These are phyloP conservation scores for Cynara cardunculus DNA, from an alignment of 129 eudicot genomes.

Conservation along the genomic window DNA sequence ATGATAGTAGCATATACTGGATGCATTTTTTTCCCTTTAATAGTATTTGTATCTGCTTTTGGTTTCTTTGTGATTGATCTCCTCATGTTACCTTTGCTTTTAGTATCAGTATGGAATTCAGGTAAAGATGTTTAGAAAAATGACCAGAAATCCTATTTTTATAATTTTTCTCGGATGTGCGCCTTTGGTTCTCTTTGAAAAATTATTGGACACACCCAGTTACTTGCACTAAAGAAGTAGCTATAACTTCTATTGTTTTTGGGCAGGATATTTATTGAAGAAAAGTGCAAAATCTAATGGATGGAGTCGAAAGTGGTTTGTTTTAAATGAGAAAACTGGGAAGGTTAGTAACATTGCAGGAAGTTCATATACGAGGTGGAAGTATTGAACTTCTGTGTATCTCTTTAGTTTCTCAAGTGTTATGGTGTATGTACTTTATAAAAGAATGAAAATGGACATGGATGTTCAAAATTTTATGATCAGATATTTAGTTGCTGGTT, in stretches of 20 bases:
- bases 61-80: not conserved
- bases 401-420: not conserved
- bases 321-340: constrained; percentile 90
- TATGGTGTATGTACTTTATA: not conserved
- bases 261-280: constrained; percentile 77
- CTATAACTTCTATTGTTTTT: not conserved
- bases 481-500: not conserved
- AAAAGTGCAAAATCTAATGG: constrained; percentile 82
- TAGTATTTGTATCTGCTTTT: not conserved
- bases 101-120: not conserved
- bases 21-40: not conserved
- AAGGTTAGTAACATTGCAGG: constrained; percentile 55
- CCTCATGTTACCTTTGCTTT: not conserved
- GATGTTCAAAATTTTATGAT: not conserved
- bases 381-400: not conserved
- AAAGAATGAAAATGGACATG: not conserved
- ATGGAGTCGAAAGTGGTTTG: constrained; percentile 96
- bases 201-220: not conserved
- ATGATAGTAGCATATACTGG: constrained; percentile 8
- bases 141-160: not conserved
- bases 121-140: not conserved
- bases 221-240: not conserved
- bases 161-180: not conserved
- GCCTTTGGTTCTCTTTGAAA: not conserved
- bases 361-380: not conserved